These are phyloP conservation scores for Mycothermus thermophilus DNA, from an alignment of 495 filamentous ascomycete species.

Conservation along the genomic window DNA sequence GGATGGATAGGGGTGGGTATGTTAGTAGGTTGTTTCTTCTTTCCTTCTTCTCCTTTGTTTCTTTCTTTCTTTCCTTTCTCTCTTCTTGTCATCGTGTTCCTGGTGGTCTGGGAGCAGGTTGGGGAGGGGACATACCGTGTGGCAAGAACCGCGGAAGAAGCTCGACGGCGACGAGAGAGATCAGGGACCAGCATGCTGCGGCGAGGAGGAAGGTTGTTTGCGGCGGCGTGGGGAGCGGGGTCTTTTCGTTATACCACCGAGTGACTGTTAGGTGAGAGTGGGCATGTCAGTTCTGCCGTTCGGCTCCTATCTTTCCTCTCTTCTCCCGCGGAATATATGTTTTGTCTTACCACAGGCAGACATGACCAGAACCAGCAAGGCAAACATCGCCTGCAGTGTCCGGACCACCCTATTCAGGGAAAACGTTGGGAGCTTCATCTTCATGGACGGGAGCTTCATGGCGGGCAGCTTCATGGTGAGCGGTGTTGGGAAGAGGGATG, in stretches of 20 bases:
- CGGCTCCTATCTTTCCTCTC: not conserved
- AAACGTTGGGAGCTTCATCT: too few species aligned
- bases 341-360: constrained; percentile 51
- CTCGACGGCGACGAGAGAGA: constrained; percentile 54
- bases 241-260: constrained; percentile 38
- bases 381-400: constrained; percentile 45
- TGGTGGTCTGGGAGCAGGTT: too few species aligned
- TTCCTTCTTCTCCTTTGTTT: too few species aligned
- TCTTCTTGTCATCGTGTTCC: too few species aligned
- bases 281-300: not conserved
- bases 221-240: constrained; percentile 32
- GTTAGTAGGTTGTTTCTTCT: constrained; percentile 2
- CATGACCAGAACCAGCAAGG: constrained; percentile 51
- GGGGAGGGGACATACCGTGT: constrained; percentile 18
- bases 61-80: too few species aligned
- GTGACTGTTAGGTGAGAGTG: constrained; percentile 20
- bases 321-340: too few species aligned
- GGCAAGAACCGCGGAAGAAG: constrained; percentile 42
- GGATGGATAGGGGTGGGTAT: constrained; percentile 14
- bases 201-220: constrained; percentile 65
- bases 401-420: constrained; percentile 22
- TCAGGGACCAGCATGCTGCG: constrained; percentile 46
- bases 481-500: too few species aligned
- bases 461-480: not conserved
- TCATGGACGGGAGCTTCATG: constrained; percentile 9